Evolutionary conservation across 257 asterid species (phyloP), one percentile per base, ranked within the genome.

Genomic region (Jacaranda copaia): DNA sequence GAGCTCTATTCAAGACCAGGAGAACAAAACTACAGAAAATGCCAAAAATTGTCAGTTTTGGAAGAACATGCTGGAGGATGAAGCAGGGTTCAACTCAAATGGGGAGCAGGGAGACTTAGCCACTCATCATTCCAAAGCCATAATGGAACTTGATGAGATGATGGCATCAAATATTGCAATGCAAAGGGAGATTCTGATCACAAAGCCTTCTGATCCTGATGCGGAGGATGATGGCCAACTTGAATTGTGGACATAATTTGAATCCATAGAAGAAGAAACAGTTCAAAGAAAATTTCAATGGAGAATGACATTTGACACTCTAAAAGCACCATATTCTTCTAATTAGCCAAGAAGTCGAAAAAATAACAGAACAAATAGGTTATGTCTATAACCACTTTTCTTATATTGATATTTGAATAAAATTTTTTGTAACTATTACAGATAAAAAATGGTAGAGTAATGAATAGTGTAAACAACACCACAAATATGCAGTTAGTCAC

Each of bases 401-500:
- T 57, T 57, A 42, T 84, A 75, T 72, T 79, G 70, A 79, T 83
- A 81, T 77, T 68, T 77, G 63, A 89, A 85, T 79, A 46, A 86
- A 83, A 74, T 45, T 72, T 32, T 76, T 14, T 46, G 69, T 70
- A 77, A 74, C 65, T 84, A 84, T 80, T 81, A 83, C 81, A 84
- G 64, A 55, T 32, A 63, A 85, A 81, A 68, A 80, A 55, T 35
- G 65, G 68, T 43, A 68, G 73, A 79, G 57, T 72, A 81, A 87
- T 58, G 81, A 81, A 85, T 73, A 70, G 25, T 68, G 79, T 36
- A 32, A 72, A 73, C 61, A 49, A 3, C 8, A 62, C 25, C 49
- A 60, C 39, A 43, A 72, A 78, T 55, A 74, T 70, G 70, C 76
- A 55, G 53, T 62, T 79, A 35, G 32, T 25, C 8, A 42, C 68